phyloP scores from a whole-genome alignment of 1,284 basidiomycete genomes.

The Amanita bisporigera region DNA sequence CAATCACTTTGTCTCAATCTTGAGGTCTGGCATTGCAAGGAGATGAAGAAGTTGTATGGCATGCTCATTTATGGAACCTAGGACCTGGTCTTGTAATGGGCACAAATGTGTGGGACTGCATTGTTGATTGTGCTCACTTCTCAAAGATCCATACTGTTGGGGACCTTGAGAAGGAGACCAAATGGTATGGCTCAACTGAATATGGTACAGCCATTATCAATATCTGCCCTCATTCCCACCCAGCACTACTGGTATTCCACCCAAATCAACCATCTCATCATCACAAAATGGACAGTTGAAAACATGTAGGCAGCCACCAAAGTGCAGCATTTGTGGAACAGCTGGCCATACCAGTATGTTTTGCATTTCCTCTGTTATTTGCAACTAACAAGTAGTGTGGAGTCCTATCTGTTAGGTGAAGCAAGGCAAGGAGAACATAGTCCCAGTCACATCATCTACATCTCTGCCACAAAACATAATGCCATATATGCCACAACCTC shows the following conservation, averaged over 20 bases:
- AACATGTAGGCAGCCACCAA: not conserved
- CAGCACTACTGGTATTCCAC: not conserved
- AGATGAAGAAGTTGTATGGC: not conserved
- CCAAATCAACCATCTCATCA: not conserved
- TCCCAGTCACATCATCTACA: no score
- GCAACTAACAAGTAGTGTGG: not conserved
- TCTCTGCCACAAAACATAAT: not conserved
- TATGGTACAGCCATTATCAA: not conserved
- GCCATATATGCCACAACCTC: no score
- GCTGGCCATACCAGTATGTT: not conserved
- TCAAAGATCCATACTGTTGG: not conserved
- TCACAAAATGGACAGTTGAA: not conserved
- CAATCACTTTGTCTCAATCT: not conserved
- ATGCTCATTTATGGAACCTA: not conserved
- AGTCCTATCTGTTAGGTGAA: not conserved
- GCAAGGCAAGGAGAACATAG: not conserved
- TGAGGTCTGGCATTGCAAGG: not conserved
- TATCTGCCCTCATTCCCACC: not conserved
- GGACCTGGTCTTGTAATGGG: not conserved
- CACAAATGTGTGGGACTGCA: not conserved
- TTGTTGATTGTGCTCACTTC: constrained; percentile 1
- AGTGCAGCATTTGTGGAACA: not conserved
- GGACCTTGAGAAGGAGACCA: not conserved
- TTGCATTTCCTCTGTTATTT: no score
- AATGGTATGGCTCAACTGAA: not conserved